phyloP scores from a whole-genome alignment of 805 yeast genomes.

The Lachancea thermotolerans region DNA sequence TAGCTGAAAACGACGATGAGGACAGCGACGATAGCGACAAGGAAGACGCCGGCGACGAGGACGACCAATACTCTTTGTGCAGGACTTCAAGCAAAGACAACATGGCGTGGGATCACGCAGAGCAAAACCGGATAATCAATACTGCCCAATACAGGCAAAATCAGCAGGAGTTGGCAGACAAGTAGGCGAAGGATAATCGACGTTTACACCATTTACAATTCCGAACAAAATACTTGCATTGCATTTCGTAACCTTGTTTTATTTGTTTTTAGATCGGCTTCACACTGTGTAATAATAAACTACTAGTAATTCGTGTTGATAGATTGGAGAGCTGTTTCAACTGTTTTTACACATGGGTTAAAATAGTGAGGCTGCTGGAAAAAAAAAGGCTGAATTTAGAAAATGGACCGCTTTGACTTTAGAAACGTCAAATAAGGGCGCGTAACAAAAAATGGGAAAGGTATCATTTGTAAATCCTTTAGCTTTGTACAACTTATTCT shows the following conservation, averaged over 20 bases:
- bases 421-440: neutral
- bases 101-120: conserved; percentile 27
- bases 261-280: too few relatives aligned
- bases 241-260: too few relatives aligned
- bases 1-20: conserved; percentile 17
- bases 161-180: conserved; percentile 3
- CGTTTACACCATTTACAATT: too few relatives aligned
- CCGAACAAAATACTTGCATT: too few relatives aligned
- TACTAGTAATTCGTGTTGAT: neutral
- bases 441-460: conserved; percentile 15
- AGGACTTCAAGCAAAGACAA: conserved; percentile 30
- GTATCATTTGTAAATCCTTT: conserved; percentile 27
- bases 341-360: too few relatives aligned
- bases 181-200: neutral
- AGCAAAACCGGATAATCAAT: conserved; percentile 23
- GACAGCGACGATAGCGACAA: conserved; percentile 16
- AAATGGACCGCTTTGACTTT: neutral
- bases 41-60: conserved; percentile 26
- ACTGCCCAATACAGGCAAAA: conserved; percentile 22
- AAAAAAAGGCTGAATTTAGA: neutral
- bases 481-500: conserved; percentile 44
- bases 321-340: neutral
- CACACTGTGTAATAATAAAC: neutral
- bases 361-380: neutral
- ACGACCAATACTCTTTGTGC: conserved; percentile 28